Evolutionary conservation across 2,329 filamentous ascomycete species (phyloP).

Genomic region (Allantophomopsis cytisporea): DNA sequence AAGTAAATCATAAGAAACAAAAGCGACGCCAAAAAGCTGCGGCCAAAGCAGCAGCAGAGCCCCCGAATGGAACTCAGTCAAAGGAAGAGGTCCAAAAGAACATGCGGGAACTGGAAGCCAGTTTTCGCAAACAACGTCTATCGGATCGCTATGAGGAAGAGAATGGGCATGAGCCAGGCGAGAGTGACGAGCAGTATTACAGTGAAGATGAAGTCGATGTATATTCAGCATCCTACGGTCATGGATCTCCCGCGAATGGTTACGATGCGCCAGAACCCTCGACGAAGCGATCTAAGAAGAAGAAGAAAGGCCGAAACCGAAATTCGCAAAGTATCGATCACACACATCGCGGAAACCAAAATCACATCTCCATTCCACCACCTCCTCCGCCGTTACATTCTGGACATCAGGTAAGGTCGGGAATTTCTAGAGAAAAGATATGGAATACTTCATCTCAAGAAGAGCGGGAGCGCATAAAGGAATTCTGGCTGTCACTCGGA

Average conservation of each 20-base stretch:
- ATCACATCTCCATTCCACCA: constrained; percentile 15
- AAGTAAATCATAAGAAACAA: constrained; percentile 86
- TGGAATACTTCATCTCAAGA: constrained; percentile 95
- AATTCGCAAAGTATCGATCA: constrained; percentile 4
- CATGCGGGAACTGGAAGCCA: constrained; percentile 14
- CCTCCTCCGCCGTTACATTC: constrained; percentile 26
- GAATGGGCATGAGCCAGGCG: constrained; percentile 24
- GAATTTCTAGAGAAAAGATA: constrained; percentile 58
- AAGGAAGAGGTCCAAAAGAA: constrained; percentile 11
- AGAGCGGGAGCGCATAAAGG: constrained; percentile 93
- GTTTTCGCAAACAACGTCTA: constrained; percentile 13
- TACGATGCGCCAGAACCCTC: constrained; percentile 8
- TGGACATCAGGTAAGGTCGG: constrained; percentile 10
- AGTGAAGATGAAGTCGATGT: constrained; percentile 36
- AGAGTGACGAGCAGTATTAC: constrained; percentile 38
- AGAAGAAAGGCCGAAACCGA: constrained; percentile 20
- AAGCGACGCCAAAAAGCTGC: constrained; percentile 72
- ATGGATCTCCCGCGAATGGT: constrained; percentile 16
- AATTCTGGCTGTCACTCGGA: constrained; percentile 91
- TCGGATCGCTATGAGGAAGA: constrained; percentile 9
- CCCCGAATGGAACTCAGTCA: constrained; percentile 7
- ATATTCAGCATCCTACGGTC: constrained; percentile 18
- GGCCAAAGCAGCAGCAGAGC: constrained; percentile 18
- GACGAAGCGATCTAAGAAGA: constrained; percentile 23
- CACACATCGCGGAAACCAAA: constrained; percentile 9